Evolutionary conservation across 2,329 filamentous ascomycete genomes (phyloP), one percentile per base, ranked within the genome.

Genomic region (Penicillium palitans): DNA sequence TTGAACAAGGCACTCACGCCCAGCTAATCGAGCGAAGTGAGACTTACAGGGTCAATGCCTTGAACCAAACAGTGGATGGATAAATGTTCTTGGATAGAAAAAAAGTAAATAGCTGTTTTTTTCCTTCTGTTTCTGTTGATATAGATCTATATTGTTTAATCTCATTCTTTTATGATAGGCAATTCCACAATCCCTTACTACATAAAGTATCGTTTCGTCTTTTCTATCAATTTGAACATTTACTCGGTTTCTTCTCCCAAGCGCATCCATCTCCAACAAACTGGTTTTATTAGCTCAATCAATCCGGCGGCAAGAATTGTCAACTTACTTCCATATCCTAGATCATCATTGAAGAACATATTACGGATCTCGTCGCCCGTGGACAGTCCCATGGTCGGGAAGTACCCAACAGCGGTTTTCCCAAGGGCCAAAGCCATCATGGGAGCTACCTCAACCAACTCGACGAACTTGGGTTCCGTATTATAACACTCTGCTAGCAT

Each of bases 1-100:
- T 85, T 2, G 86, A 89, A 68, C 74, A 78, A 51, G 86, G 88
- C n/a, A 81, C 80, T 21, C 85, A 89, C 68, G 76, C 79, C 3
- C 84, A 88, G 67, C 74, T 89, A 61, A 74, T 88, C 45, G 72
- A 64, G 54, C 57, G 68, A 19, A 72, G 67, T 44, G 74, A 75
- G 33, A 70, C 68, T 45, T 78, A 78, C 55, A 66, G 70, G 46
- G 68, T 70, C 15, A 76, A 75, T 65, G 71, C 68, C n/a, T 49
- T 72, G 52, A 69, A 72, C 59, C 71, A 73, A 42, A 66, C 70
- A 2, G 66, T 72, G 15, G 66, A 61, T 31, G 45, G 45, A 15
- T 51, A 42, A 27, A 15, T 33, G 15, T 33, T 29, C n/a, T 41
- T 13, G 12, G 10, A 42, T 40, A 19, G 6, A 37, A 21, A 40